Conservation (phyloP, 2,329 filamentous ascomycete genomes). For the Diaporthe vexans region DNA sequence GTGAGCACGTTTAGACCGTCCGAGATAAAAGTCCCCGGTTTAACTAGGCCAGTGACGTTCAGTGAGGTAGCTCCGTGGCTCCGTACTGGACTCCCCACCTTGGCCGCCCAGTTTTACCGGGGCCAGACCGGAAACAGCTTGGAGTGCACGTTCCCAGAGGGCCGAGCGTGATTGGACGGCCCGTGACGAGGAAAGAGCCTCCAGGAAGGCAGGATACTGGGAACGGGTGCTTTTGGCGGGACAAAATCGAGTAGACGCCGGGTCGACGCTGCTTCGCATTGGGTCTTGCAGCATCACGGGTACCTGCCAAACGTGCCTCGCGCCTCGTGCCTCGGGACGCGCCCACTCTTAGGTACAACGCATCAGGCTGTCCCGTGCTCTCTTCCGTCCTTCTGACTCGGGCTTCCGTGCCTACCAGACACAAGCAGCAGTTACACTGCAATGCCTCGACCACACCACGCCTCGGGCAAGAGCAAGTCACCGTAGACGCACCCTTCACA, state of each 20-base stretch:
- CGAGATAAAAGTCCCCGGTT: neutral
- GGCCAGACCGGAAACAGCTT: conserved; percentile 18
- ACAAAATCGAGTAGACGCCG: neutral
- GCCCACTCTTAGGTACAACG: conserved; percentile 23
- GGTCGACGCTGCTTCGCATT: conserved; percentile 1
- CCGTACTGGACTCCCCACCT: neutral
- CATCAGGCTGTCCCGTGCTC: conserved; percentile 27
- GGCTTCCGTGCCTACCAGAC: conserved; percentile 18
- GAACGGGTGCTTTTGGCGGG: conserved; percentile 1
- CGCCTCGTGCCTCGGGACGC: conserved; percentile 15
- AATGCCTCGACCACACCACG: conserved; percentile 27
- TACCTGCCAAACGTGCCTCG: conserved; percentile 16
- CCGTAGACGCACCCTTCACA: neutral
- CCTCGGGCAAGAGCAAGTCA: neutral
- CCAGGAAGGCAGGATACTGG: conserved; percentile 15
- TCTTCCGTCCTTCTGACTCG: conserved; percentile 31
- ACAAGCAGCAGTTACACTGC: neutral
- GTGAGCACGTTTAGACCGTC: neutral
- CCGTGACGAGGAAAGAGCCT: conserved; percentile 23
- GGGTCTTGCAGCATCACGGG: conserved; percentile 4
- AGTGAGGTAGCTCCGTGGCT: neutral
- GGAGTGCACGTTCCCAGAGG: conserved; percentile 15
- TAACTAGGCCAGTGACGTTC: neutral
- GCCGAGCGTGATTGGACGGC: conserved; percentile 19
- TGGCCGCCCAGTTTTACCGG: neutral